Conservation (phyloP, 1,284 basidiomycete genomes). For the Phellinidium pouzarii region DNA sequence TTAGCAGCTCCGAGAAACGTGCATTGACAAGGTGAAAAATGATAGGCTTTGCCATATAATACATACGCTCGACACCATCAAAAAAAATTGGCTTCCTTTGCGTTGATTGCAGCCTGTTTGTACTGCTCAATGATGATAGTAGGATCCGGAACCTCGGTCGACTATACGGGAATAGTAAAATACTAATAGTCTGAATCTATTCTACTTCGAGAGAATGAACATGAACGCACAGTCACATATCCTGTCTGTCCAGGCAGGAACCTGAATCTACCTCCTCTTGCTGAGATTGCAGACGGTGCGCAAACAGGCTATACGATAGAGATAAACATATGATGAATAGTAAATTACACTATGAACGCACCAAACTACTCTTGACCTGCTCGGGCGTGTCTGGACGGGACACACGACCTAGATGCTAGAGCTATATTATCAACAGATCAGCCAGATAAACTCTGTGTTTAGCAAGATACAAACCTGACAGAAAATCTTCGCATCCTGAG, state of each 20-base stretch:
- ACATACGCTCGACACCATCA: slow-evolving; percentile 53
- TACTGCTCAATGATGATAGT: slow-evolving; percentile 37
- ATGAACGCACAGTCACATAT: slow-evolving; percentile 31
- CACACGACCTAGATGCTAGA: slow-evolving; percentile 28
- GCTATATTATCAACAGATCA: not conserved
- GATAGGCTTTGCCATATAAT: no score
- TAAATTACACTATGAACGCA: slow-evolving; percentile 11
- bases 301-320: slow-evolving; percentile 28
- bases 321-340: no score
- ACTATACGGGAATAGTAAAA: slow-evolving; percentile 25
- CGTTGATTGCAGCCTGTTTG: slow-evolving; percentile 45
- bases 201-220: not conserved
- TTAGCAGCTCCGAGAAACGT: not conserved
- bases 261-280: slow-evolving; percentile 35
- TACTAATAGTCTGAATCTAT: not conserved
- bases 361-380: slow-evolving; percentile 23
- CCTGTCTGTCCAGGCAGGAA: slow-evolving; percentile 31
- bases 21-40: not conserved
- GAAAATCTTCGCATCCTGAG: slow-evolving; percentile 34
- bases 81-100: slow-evolving; percentile 57
- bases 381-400: slow-evolving; percentile 26
- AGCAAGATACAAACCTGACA: slow-evolving; percentile 31
- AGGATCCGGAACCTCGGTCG: slow-evolving; percentile 37
- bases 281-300: slow-evolving; percentile 33
- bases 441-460: not conserved